Conservation (phyloP, 352 stramenopile genomes). For the Phytophthora pistaciae region DNA sequence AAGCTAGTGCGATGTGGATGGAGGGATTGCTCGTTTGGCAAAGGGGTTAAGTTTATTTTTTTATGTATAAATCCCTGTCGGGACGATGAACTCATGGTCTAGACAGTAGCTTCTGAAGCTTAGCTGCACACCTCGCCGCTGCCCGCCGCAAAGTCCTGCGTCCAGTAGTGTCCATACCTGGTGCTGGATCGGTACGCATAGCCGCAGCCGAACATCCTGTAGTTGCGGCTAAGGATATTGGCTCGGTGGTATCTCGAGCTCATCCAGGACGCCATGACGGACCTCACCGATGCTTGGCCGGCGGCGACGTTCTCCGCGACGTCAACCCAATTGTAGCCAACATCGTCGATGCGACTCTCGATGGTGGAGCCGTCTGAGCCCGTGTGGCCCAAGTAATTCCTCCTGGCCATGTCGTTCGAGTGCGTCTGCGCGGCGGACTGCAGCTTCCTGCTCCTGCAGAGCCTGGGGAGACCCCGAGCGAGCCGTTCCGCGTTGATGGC, state of each 20-base stretch:
- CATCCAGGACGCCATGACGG: conserved; percentile 66
- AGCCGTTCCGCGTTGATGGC: conserved; percentile 60
- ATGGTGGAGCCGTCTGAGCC: conserved; percentile 55
- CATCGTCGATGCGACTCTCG: conserved; percentile 40
- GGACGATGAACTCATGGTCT: conserved; percentile 10
- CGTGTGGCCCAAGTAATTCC: conserved; percentile 56
- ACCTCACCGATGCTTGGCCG: conserved; percentile 45
- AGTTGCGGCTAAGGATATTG: conserved; percentile 51
- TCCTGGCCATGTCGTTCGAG: conserved; percentile 55
- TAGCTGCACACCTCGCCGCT: conserved; percentile 30
- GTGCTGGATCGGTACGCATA: conserved; percentile 43
- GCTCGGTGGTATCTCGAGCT: conserved; percentile 47
- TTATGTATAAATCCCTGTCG: conserved; percentile 14
- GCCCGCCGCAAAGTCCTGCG: conserved; percentile 52
- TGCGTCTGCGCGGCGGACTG: conserved; percentile 36
- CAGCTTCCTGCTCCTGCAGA: conserved; percentile 57
- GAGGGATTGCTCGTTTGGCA: neutral
- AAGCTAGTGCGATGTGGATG: neutral
- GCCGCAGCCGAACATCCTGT: conserved; percentile 39
- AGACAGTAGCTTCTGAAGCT: neutral
- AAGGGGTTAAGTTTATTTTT: conserved; percentile 2
- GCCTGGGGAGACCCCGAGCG: conserved; percentile 35
- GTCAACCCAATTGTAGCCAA: conserved; percentile 44
- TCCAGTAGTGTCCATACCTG: conserved; percentile 66
- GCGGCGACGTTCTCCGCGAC: conserved; percentile 66